Percentiles rank a stretch among this genome's conserved stretches.
Evolutionary conservation across 352 stramenopile genomes (phyloP).

Genomic region (Globisporangium viniferum): DNA sequence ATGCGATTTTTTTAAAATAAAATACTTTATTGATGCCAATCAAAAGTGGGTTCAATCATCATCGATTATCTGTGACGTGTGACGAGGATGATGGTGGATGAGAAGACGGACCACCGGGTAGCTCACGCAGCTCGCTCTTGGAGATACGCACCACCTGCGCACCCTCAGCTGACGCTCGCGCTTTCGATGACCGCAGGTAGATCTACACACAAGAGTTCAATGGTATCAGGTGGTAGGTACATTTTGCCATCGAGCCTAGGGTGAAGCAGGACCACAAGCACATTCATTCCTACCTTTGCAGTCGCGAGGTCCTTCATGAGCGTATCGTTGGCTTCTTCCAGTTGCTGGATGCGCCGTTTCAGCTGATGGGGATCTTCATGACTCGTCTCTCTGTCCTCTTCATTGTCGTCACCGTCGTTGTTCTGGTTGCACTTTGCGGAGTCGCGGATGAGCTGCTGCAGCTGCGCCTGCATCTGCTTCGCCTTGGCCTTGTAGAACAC

Average conservation of each 20-base stretch:
- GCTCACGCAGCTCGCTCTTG: conserved; percentile 59
- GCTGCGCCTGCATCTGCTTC: conserved; percentile 81
- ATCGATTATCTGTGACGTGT: conserved; percentile 3
- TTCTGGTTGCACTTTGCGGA: conserved; percentile 37
- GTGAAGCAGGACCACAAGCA: neutral
- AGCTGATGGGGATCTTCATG: conserved; percentile 21
- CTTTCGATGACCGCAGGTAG: conserved; percentile 55
- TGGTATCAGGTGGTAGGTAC: neutral
- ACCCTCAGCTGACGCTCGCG: conserved; percentile 24
- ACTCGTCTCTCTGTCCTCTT: conserved; percentile 11
- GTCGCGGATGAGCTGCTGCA: conserved; percentile 74
- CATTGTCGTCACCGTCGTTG: conserved; percentile 22
- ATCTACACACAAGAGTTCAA: conserved; percentile 19
- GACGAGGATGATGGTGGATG: conserved; percentile 2
- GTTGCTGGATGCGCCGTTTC: conserved; percentile 56
- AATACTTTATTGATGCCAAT: conserved; percentile 5
- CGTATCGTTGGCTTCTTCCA: conserved; percentile 68
- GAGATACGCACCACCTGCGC: conserved; percentile 61
- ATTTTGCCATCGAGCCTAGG: neutral
- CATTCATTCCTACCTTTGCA: conserved; percentile 36
- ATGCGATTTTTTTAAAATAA: neutral
- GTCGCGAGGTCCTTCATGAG: conserved; percentile 76
- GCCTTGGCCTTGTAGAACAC: conserved; percentile 87
- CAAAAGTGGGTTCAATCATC: conserved; percentile 1
- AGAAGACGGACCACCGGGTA: conserved; percentile 21